phyloP scores from a whole-genome alignment of 371 early-diverging fungal genomes.

The Circinella minor region DNA sequence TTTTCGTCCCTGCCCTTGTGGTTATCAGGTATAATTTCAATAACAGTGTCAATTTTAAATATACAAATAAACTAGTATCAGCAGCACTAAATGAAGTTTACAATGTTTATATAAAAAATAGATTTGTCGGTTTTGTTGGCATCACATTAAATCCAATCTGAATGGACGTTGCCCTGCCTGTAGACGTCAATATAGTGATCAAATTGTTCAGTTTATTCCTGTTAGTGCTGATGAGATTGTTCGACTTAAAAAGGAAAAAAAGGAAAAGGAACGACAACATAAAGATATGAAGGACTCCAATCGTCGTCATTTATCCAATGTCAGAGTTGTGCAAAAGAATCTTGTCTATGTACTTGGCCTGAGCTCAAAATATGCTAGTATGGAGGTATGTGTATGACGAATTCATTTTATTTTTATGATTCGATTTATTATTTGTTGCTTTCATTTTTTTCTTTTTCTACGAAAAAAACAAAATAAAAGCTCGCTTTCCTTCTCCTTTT shows the following conservation, averaged over 20 bases:
- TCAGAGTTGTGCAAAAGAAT: slow-evolving; percentile 92
- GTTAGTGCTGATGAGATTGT: slow-evolving; percentile 41
- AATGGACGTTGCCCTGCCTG: slow-evolving; percentile 90
- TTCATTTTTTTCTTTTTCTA: background rate
- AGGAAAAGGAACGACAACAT: slow-evolving; percentile 83
- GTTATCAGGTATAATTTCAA: slow-evolving; percentile 67
- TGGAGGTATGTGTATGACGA: slow-evolving; percentile 67
- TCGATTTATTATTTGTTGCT: background rate
- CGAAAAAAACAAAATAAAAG: no score
- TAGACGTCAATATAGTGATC: slow-evolving; percentile 64
- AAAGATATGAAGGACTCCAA: slow-evolving; percentile 83
- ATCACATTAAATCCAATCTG: slow-evolving; percentile 83
- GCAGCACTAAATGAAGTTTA: no score
- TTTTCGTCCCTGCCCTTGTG: slow-evolving; percentile 88
- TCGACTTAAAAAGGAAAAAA: slow-evolving; percentile 73
- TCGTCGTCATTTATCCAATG: slow-evolving; percentile 82
- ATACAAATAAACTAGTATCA: no score
- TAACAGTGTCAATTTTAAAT: no score
- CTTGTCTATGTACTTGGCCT: slow-evolving; percentile 93
- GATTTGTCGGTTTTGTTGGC: slow-evolving; percentile 91
- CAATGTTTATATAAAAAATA: slow-evolving; percentile 26
- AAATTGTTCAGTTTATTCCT: slow-evolving; percentile 48
- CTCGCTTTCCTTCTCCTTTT: background rate
- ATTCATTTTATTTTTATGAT: background rate
- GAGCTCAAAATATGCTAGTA: slow-evolving; percentile 75